phyloP scores from a whole-genome alignment of 148 eudicot genomes.

The Vaccinium myrtillus region DNA sequence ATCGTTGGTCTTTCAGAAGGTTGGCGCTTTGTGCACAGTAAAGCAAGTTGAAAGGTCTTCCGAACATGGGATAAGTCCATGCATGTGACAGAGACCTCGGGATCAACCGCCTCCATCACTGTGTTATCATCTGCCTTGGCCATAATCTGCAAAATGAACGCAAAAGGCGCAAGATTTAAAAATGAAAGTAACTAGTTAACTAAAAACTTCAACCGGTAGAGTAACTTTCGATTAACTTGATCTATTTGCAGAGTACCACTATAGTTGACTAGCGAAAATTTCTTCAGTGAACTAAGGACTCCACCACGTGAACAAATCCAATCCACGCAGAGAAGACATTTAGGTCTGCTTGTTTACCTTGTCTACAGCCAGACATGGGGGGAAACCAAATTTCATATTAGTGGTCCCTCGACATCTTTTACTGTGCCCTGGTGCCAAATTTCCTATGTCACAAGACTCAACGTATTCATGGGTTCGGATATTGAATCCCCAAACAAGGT shows the following conservation, averaged over 20 bases:
- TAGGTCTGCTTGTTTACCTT: not conserved
- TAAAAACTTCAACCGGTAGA: not conserved
- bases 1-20: constrained; percentile 69
- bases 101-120: constrained; percentile 65
- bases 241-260: not conserved
- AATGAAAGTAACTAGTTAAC: not conserved
- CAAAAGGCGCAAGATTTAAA: not conserved
- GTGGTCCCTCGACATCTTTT: not conserved
- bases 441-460: not conserved
- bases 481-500: not conserved
- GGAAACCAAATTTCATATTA: not conserved
- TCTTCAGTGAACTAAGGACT: not conserved
- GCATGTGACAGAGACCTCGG: constrained; percentile 62
- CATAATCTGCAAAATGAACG: constrained; percentile 38
- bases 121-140: constrained; percentile 58
- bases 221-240: not conserved
- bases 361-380: not conserved
- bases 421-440: not conserved
- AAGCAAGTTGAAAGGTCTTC: constrained; percentile 60
- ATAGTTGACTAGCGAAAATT: too few species aligned
- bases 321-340: not conserved
- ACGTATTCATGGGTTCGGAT: not conserved
- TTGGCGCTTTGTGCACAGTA: constrained; percentile 53
- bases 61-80: constrained; percentile 39
- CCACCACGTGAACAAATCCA: not conserved